Evolutionary conservation across 2,329 filamentous ascomycete species (phyloP).

Genomic region (Colletotrichum eleusines): DNA sequence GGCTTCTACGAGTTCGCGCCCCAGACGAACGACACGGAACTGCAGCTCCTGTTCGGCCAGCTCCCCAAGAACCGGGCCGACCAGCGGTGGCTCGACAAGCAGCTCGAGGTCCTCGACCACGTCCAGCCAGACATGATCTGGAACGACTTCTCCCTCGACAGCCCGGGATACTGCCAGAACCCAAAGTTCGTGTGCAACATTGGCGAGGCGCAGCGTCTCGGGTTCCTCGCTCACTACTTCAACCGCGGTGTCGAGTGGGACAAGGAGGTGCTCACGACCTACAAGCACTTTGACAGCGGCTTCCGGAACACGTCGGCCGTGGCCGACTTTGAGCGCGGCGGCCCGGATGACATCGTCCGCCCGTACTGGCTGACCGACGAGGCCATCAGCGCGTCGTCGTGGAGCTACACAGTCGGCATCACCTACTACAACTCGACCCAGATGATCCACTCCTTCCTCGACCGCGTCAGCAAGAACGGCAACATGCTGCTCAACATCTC

Average conservation of each 20-base stretch:
- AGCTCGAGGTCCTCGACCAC: neutral
- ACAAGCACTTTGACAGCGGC: neutral
- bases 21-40: neutral
- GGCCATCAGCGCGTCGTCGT: neutral
- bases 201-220: neutral
- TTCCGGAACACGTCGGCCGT: neutral
- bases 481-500: conserved; percentile 1
- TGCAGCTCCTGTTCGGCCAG: neutral
- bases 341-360: neutral
- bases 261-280: neutral
- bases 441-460: neutral
- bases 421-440: neutral
- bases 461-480: conserved; percentile 2
- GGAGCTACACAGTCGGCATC: neutral
- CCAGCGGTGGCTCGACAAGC: neutral
- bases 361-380: neutral
- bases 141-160: conserved; percentile 1
- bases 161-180: neutral
- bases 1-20: neutral
- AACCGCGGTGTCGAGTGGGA: neutral
- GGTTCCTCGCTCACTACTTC: neutral
- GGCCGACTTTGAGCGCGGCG: neutral
- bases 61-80: neutral
- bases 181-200: neutral
- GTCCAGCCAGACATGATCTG: neutral